Evolutionary conservation across 176 grass and related monocot genomes (phyloP).

Genomic region (Canna indica): DNA sequence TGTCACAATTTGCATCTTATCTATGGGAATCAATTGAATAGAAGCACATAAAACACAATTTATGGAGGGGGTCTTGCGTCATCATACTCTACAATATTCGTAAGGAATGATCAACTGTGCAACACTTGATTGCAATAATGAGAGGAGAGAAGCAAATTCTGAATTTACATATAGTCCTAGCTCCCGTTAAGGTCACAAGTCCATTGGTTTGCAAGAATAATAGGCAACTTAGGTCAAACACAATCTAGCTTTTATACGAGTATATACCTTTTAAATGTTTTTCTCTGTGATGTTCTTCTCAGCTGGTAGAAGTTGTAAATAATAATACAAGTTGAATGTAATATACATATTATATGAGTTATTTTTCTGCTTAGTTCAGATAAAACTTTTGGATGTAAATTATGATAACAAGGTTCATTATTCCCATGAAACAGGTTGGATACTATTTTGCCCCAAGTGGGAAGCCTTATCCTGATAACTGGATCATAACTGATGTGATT

Average conservation of each 20-base stretch:
- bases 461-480: slow-evolving; percentile 97
- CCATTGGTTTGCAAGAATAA: too few relatives aligned
- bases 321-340: not conserved
- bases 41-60: too few relatives aligned
- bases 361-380: not conserved
- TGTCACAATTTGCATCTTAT: too few relatives aligned
- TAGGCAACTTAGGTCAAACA: too few relatives aligned
- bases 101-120: too few relatives aligned
- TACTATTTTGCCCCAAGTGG: slow-evolving; percentile 97
- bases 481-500: slow-evolving; percentile 93
- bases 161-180: too few relatives aligned
- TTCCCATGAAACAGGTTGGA: slow-evolving; percentile 71
- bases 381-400: not conserved
- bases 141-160: too few relatives aligned
- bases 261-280: not conserved
- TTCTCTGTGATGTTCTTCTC: not conserved
- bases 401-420: not conserved
- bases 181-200: too few relatives aligned
- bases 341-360: not conserved
- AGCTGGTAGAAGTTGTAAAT: not conserved
- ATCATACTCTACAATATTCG: too few relatives aligned
- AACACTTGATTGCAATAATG: too few relatives aligned
- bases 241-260: not conserved
- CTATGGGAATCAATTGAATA: too few relatives aligned
- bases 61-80: too few relatives aligned